Evolutionary conservation across 768 basidiomycete genomes (phyloP), one percentile per base, ranked within the genome.

Genomic region (Boletellus emodensis): DNA sequence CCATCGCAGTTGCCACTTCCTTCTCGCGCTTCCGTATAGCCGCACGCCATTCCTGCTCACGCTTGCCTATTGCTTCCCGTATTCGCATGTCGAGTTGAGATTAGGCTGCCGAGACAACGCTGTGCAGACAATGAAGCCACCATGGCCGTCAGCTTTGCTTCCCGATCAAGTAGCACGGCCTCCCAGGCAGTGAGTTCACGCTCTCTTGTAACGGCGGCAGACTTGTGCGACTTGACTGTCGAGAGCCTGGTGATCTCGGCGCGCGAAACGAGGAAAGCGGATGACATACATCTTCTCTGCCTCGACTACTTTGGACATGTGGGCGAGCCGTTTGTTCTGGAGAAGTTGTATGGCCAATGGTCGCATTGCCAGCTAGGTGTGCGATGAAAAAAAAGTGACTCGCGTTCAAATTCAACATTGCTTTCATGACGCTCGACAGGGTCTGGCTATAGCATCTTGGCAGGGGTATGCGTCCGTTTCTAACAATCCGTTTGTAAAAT

Each of bases 331-430:
- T 60, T 93, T 89, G 53, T 90, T 85, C 59, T 88, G 86, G 14
- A 92, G 78, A 9, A 92, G 77, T 62, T 90, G 88, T 8, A 81
- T 77, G 0, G 88, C 87, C 0, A 88, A 90, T 2, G 90, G 90
- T 35, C 90, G 81, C 85, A 90, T 88, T 2, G 88, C 87, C 4
- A 90, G 90, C 89, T 92, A 42, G n/a, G n/a, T n/a, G n/a, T n/a
- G n/a, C n/a, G n/a, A n/a, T n/a, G n/a, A n/a, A 36, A 35, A 13
- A n/a, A 9, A 32, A n/a, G 24, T 5, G 32, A 62, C 78, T 58
- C 61, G 92, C 91, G 60, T 91, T 91, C 13, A 91, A 72, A 65
- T 84, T 90, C 14, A 94, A 67, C 92, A 95, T 94, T 0, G 87
- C 78, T 63, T 87, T 91, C 61, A 94, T 92, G 50, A 87, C 79